Conservation (phyloP, 2,329 filamentous ascomycete genomes). For the Phyllosticta paracitricarpa region DNA sequence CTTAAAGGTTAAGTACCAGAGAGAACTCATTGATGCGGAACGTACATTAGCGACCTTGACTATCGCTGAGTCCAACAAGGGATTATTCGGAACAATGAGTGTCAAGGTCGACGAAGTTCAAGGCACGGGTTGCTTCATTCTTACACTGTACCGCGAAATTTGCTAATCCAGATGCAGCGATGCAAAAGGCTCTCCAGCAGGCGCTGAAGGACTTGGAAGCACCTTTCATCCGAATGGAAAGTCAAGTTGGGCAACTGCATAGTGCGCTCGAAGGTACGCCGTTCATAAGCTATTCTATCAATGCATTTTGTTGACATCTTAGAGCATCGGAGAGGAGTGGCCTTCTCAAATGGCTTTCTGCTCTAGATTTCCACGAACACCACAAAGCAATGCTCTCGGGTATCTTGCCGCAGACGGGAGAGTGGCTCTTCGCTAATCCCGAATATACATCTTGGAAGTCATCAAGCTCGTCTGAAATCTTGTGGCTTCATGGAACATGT, state of each 20-base stretch:
- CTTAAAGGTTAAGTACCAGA: not conserved
- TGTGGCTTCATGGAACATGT: not conserved
- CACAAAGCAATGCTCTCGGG: not conserved
- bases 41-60: not conserved
- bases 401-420: not conserved
- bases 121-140: not conserved
- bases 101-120: not conserved
- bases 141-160: no score
- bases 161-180: not conserved
- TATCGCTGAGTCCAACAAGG: not conserved
- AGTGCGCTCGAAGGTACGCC: not conserved
- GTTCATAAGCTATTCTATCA: not conserved
- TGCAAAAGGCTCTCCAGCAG: not conserved
- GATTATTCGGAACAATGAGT: not conserved
- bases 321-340: not conserved
- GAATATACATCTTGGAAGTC: not conserved
- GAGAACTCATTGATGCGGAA: not conserved
- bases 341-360: not conserved
- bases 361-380: not conserved
- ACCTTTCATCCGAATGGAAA: not conserved
- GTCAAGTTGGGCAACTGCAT: not conserved
- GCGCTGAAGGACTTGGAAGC: not conserved
- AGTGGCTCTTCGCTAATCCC: not conserved
- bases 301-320: not conserved
- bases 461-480: not conserved